phyloP scores from a whole-genome alignment of 164 flowering plant genomes.

The Echeveria elegans region DNA sequence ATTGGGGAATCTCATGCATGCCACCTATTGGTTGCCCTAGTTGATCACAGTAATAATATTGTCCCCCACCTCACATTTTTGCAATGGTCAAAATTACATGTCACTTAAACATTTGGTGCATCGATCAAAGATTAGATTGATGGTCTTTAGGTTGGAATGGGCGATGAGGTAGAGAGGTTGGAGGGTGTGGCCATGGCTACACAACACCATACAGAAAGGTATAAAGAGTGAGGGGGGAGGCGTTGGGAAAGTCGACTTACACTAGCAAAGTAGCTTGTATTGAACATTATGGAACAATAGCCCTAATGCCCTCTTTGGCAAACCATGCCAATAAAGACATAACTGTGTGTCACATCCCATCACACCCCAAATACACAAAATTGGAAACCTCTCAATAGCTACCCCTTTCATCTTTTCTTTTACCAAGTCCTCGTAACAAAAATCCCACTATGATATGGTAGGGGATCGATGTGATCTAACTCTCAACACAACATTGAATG shows the following conservation, averaged over 20 bases:
- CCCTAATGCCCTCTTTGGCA: slow-evolving; percentile 1
- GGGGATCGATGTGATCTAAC: slow-evolving; percentile 1
- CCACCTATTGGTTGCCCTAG: slow-evolving; percentile 4
- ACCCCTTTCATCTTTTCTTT: not conserved
- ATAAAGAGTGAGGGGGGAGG: not conserved
- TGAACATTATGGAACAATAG: not conserved
- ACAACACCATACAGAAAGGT: not conserved
- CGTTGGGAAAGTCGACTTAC: slow-evolving; percentile 9
- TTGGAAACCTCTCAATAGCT: slow-evolving; percentile 1
- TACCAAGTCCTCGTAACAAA: not conserved
- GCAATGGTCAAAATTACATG: not conserved
- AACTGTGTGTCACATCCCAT: slow-evolving; percentile 2
- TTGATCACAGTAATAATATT: not conserved
- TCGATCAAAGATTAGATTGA: not conserved
- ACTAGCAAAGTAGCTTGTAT: slow-evolving; percentile 3
- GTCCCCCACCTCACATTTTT: not conserved
- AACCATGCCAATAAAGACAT: slow-evolving; percentile 1
- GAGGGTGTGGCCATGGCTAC: slow-evolving; percentile 4
- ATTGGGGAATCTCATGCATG: slow-evolving; percentile 4
- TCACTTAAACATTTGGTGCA: not conserved
- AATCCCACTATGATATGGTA: slow-evolving; percentile 6
- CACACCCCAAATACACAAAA: not conserved
- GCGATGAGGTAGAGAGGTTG: not conserved
- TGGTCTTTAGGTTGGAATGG: not conserved
- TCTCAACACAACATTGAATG: slow-evolving; percentile 4